These are phyloP conservation scores for Nicotiana attenuata DNA, from an alignment of 257 asterid species.

Conservation along the genomic window DNA sequence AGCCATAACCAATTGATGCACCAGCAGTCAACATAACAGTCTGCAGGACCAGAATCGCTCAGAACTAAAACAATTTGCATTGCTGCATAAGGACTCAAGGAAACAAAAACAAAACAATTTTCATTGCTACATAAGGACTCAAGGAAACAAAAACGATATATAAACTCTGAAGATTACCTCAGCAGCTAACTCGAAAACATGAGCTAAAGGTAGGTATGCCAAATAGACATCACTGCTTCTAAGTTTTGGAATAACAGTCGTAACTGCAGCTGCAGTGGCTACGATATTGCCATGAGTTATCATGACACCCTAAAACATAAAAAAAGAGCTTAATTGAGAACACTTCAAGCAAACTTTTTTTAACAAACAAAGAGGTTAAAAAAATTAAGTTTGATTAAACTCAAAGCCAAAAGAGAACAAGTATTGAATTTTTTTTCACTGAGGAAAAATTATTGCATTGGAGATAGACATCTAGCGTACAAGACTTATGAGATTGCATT, in stretches of 20 bases:
- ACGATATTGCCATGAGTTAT: constrained; percentile 87
- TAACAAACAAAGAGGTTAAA: neutral
- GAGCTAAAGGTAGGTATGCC: constrained; percentile 93
- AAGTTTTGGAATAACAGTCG: constrained; percentile 68
- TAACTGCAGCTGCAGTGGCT: constrained; percentile 92
- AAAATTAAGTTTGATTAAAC: neutral
- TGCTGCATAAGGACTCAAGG: neutral
- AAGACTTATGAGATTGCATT: neutral
- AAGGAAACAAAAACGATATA: neutral
- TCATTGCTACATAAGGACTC: neutral
- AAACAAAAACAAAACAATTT: constrained; percentile 4
- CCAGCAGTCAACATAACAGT: constrained; percentile 80
- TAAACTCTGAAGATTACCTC: constrained; percentile 48
- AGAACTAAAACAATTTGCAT: constrained; percentile 18
- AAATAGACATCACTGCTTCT: constrained; percentile 67
- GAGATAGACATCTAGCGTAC: neutral
- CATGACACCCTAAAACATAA: constrained; percentile 72
- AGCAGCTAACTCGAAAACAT: constrained; percentile 89
- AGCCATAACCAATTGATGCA: constrained; percentile 75
- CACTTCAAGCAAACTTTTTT: neutral
- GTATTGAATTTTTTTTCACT: neutral
- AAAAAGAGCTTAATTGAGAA: neutral
- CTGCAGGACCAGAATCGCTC: constrained; percentile 36
- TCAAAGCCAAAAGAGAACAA: neutral
- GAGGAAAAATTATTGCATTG: neutral